These are phyloP conservation scores for Ganoderma leucocontextum DNA, from an alignment of 1,284 basidiomycete genomes.

Conservation along the genomic window DNA sequence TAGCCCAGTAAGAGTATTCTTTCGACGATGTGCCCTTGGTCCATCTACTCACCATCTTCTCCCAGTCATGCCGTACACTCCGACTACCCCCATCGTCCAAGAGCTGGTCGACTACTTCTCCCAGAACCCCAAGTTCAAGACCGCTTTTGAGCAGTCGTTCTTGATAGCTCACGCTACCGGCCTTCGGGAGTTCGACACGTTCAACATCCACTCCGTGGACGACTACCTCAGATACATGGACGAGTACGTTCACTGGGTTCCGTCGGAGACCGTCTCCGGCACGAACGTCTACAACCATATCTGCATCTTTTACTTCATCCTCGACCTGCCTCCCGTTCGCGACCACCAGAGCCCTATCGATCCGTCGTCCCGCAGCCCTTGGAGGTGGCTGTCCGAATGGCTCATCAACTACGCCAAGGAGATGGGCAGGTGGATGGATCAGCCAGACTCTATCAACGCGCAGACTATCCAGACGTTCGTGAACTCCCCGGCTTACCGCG, in stretches of 20 bases:
- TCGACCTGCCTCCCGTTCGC: conserved; percentile 26
- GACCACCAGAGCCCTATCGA: conserved; percentile 27
- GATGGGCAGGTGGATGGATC: conserved; percentile 32
- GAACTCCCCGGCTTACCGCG: conserved; percentile 22
- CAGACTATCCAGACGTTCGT: conserved; percentile 27
- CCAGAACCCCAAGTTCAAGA: conserved; percentile 27
- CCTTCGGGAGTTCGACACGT: conserved; percentile 24
- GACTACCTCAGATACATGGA: conserved; percentile 28
- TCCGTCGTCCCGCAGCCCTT: conserved; percentile 22
- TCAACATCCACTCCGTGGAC: conserved; percentile 27
- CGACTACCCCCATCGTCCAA: conserved; percentile 24
- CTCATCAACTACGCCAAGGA: conserved; percentile 31
- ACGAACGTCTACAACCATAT: conserved; percentile 28
- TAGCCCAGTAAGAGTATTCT: background rate
- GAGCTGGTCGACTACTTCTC: conserved; percentile 26
- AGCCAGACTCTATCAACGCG: conserved; percentile 26
- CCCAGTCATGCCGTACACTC: conserved; percentile 3
- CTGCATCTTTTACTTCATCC: conserved; percentile 34
- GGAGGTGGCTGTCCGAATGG: conserved; percentile 31
- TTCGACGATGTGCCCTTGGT: background rate
- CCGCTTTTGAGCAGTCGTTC: conserved; percentile 25
- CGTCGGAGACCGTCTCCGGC: conserved; percentile 26
- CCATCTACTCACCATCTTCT: background rate
- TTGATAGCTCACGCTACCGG: conserved; percentile 18
- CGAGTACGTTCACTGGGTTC: conserved; percentile 29